phyloP scores from a whole-genome alignment of 805 yeast genomes.

The Limtongia smithiae region DNA sequence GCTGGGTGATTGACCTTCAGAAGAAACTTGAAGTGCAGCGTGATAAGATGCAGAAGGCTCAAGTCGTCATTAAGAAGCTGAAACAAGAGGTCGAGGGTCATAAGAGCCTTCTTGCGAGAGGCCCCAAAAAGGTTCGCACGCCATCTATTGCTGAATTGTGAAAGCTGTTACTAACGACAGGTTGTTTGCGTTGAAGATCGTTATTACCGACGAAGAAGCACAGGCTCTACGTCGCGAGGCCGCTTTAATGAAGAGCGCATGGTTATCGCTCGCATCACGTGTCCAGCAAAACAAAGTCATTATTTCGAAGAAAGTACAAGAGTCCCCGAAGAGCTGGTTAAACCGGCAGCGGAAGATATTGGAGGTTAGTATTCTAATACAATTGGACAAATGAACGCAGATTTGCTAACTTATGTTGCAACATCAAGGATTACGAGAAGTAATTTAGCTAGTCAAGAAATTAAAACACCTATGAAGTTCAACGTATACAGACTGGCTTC shows the following conservation, averaged over 20 bases:
- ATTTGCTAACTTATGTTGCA: too few relatives aligned
- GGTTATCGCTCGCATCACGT: conserved; percentile 33
- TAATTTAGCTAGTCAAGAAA: too few relatives aligned
- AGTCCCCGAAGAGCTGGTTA: conserved; percentile 34
- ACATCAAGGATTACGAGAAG: too few relatives aligned
- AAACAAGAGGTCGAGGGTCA: conserved; percentile 14
- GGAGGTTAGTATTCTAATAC: too few relatives aligned
- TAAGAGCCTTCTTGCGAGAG: too few relatives aligned
- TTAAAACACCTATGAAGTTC: too few relatives aligned
- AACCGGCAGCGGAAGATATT: conserved; percentile 32
- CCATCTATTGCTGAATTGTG: background rate
- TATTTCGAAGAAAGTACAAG: conserved; percentile 30
- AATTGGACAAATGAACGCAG: too few relatives aligned
- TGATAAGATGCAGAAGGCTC: conserved; percentile 18
- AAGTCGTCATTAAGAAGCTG: conserved; percentile 17
- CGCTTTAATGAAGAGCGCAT: conserved; percentile 32
- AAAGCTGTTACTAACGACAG: background rate
- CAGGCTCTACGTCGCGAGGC: conserved; percentile 25
- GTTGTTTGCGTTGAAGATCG: background rate
- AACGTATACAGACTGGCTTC: too few relatives aligned
- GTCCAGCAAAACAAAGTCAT: conserved; percentile 33
- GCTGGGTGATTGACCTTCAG: conserved; percentile 28
- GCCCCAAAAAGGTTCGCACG: background rate
- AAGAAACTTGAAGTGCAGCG: conserved; percentile 20
- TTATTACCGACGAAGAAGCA: conserved; percentile 20